Base-by-base conservation (phyloP, 2,329 filamentous ascomycete genomes). In the Fusarium sp. region DNA sequence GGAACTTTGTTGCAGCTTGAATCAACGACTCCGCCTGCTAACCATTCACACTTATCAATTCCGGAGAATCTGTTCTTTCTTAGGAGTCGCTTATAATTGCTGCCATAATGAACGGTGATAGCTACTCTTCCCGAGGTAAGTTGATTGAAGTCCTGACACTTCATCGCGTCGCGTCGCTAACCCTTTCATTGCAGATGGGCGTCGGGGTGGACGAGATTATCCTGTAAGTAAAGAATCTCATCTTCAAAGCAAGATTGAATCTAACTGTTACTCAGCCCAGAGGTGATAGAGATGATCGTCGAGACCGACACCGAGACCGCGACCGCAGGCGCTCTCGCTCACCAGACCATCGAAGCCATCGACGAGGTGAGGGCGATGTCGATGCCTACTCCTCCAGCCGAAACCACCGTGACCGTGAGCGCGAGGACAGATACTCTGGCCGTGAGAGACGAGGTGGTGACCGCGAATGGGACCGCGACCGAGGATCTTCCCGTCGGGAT, bases 301-400 rank as follows among this genome's bases (percentile, higher is more conserved):
- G 79, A 53, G 77, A 78, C 63, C 69, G 77, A 47, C 75, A 71
- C 44, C 70, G 77, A 42, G 77, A 78, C 60, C 75, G 77, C 40
- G 74, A 77, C 64, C 87, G 91, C 77, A 88, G 94, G 82, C 92
- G 95, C 71, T 97, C 95, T 66, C 90, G 95, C 78, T 98, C 95
- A 20, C 95, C 95, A 62, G 90, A 92, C 75, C 90, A 93, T 77
- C 87, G 82, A 64, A 76, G 88, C 76, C 85, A 89, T 72, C 88
- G 91, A 62, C 90, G 93, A 74, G 92, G 92, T 74, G 92, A 96
- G 54, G 89, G 88, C 80, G 87, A 89, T 63, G 93, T 95, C 80
- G 94, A 98, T 81, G 90, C 92, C 60, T 98, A 98, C 83, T 97
- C 95, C 22, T 94, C 93, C 8, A 97, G 94, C 81, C 92, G 95